These are phyloP conservation scores for Candida caryicola DNA, from an alignment of 805 yeast species.

Conservation along the genomic window DNA sequence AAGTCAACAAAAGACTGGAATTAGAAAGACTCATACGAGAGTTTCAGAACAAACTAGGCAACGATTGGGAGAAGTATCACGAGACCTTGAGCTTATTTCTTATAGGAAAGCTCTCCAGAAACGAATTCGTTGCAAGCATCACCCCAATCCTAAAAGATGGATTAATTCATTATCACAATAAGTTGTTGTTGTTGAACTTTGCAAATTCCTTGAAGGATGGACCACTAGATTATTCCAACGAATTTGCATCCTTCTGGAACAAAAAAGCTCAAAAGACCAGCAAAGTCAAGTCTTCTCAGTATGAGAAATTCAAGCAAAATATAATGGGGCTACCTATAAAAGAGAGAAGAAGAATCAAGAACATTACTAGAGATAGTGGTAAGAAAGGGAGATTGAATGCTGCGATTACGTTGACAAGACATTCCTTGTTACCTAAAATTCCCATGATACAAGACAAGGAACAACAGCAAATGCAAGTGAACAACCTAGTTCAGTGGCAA, in stretches of 20 bases:
- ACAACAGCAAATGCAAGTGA: constrained; percentile 43
- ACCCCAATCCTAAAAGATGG: constrained; percentile 51
- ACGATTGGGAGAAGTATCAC: constrained; percentile 84
- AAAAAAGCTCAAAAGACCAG: constrained; percentile 47
- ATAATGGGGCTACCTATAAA: constrained; percentile 80
- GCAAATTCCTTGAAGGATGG: constrained; percentile 81
- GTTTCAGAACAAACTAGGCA: constrained; percentile 70
- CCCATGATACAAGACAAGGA: constrained; percentile 64
- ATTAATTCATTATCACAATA: constrained; percentile 71
- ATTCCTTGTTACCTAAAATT: constrained; percentile 74
- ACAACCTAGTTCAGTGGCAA: constrained; percentile 75
- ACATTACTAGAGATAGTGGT: constrained; percentile 79
- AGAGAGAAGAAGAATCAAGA: constrained; percentile 82
- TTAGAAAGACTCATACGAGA: constrained; percentile 58
- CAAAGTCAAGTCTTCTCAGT: constrained; percentile 62
- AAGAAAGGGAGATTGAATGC: constrained; percentile 73
- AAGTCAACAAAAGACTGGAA: constrained; percentile 26
- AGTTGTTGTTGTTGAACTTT: constrained; percentile 71
- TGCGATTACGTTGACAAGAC: constrained; percentile 64
- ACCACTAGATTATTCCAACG: constrained; percentile 53
- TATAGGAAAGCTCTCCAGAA: constrained; percentile 73
- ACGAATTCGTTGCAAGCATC: constrained; percentile 63
- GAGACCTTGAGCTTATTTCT: constrained; percentile 72
- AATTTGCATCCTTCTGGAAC: constrained; percentile 44
- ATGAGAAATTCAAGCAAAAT: constrained; percentile 79